A percentile compares a stretch with the other conserved stretches of the same genome.
phyloP scores from a whole-genome alignment of 176 grass and related monocot genomes.

The Zea mays region Zm-B73-REFERENCE-NAM-5.0 NC_050102.1:163233501-163234000 shows the following conservation, averaged over 20 bases:
- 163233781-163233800: conserved; percentile 82
- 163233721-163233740: neutral
- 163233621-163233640: neutral
- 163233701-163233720: neutral
- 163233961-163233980: neutral
- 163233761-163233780: conserved; percentile 30
- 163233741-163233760: conserved; percentile 5
- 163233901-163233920: conserved; percentile 90
- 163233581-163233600: conserved; percentile 16
- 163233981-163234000: neutral
- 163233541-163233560: conserved; percentile 18
- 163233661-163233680: conserved; percentile 9
- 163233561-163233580: neutral
- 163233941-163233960: conserved; percentile 20
- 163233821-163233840: conserved; percentile 66
- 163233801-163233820: conserved; percentile 83
- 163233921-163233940: conserved; percentile 53
- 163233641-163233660: neutral
- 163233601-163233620: neutral
- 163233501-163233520: neutral
- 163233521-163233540: neutral
- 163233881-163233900: conserved; percentile 78
- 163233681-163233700: conserved; percentile 17
- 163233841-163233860: conserved; percentile 86
- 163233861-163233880: conserved; percentile 89